Percentiles rank a stretch among this genome's conserved stretches.
phyloP scores from a whole-genome alignment of 2,329 filamentous ascomycete species.

The Dendrostoma leiphaemia region DNA sequence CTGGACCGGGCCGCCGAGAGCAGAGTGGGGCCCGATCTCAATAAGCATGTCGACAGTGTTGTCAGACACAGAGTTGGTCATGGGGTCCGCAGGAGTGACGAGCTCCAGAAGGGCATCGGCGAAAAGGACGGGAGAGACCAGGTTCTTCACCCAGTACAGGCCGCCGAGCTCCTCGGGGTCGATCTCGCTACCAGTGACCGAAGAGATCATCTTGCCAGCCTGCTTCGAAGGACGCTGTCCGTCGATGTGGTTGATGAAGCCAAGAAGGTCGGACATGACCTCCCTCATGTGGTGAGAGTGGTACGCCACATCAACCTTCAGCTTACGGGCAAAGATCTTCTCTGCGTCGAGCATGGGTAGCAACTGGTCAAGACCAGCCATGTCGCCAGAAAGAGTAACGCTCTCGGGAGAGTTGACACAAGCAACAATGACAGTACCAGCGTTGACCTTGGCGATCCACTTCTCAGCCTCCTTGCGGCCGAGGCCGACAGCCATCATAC shows the following conservation, averaged over 20 bases:
- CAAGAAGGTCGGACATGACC: constrained; percentile 30
- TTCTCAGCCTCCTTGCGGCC: constrained; percentile 11
- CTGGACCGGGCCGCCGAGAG: constrained; percentile 29
- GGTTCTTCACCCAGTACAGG: constrained; percentile 18
- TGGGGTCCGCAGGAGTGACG: constrained; percentile 14
- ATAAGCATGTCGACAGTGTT: constrained; percentile 29
- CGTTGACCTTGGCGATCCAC: constrained; percentile 7
- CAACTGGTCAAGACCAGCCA: constrained; percentile 25
- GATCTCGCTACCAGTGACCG: constrained; percentile 11
- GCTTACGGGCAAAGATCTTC: constrained; percentile 27
- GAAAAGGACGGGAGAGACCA: constrained; percentile 15
- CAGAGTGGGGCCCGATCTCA: constrained; percentile 29
- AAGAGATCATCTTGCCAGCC: constrained; percentile 12
- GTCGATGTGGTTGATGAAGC: constrained; percentile 25
- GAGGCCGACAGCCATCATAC: constrained; percentile 15
- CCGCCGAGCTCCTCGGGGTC: constrained; percentile 21
- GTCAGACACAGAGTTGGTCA: constrained; percentile 13
- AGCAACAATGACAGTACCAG: constrained; percentile 11
- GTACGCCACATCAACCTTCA: constrained; percentile 21
- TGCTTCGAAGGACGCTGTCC: constrained; percentile 11
- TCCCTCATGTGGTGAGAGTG: constrained; percentile 20
- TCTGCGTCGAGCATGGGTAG: constrained; percentile 15
- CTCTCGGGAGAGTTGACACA: constrained; percentile 26
- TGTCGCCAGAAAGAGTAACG: constrained; percentile 33
- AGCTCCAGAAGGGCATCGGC: constrained; percentile 14